A percentile compares a stretch with the other conserved stretches of the same genome.
Conservation (phyloP, 2,329 filamentous ascomycete genomes). For the Penicillium brevicompactum region DNA sequence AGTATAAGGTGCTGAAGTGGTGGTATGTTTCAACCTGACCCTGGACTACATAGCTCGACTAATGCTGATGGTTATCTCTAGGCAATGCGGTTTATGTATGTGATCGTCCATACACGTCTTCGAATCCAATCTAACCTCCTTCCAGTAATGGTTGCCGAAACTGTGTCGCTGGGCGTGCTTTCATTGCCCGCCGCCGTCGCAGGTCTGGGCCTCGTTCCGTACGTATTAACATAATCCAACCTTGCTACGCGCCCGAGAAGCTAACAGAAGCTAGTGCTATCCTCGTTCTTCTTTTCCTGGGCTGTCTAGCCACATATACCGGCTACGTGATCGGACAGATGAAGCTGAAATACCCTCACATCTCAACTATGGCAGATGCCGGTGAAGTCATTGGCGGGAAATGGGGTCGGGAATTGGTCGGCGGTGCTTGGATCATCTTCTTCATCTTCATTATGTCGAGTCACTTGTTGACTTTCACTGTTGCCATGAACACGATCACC, state of each 20-base stretch:
- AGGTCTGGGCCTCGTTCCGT: constrained; percentile 55
- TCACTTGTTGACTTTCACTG: constrained; percentile 71
- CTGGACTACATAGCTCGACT: not conserved
- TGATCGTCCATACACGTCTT: not conserved
- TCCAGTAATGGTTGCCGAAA: constrained; percentile 60
- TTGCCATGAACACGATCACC: constrained; percentile 68
- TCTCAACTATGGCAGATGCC: constrained; percentile 69
- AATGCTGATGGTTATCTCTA: constrained; percentile 11
- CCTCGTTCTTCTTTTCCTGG: constrained; percentile 56
- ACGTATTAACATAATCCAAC: constrained; percentile 15
- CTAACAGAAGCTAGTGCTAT: constrained; percentile 44
- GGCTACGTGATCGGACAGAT: constrained; percentile 64
- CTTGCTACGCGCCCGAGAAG: not conserved
- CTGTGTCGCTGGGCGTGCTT: constrained; percentile 59
- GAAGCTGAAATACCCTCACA: constrained; percentile 58
- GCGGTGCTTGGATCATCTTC: constrained; percentile 63
- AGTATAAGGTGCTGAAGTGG: constrained; percentile 56
- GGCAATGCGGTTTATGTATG: constrained; percentile 47
- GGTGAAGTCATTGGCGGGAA: constrained; percentile 63
- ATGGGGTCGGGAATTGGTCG: constrained; percentile 64
- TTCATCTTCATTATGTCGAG: constrained; percentile 70
- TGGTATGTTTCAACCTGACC: constrained; percentile 24
- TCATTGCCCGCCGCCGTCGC: constrained; percentile 58
- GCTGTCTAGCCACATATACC: constrained; percentile 61
- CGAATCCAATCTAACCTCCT: not conserved